Evolutionary conservation across 345 rosid species (phyloP), one percentile per base, ranked within the genome.

Genomic region (Citrus australasica): DNA sequence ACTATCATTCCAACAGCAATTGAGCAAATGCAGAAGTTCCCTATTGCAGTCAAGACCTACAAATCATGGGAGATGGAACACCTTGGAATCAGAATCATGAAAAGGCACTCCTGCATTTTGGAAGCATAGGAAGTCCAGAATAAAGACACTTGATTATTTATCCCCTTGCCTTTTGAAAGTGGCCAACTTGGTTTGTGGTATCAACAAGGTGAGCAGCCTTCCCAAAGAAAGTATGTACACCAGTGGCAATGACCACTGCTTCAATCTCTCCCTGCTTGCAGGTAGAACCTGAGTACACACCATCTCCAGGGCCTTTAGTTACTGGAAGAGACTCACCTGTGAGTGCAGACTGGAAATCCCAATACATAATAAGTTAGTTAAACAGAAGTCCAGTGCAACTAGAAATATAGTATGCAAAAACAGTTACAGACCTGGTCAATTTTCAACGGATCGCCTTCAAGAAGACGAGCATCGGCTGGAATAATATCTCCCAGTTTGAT

Each of bases 301-400:
- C 98, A 83, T 96, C 99, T 74, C 99, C 98, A 61, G 97, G 94
- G 78, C 93, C 90, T 89, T 96, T 94, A 11, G 99, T 93, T 51
- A 95, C 99, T 6, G 99, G 99, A 78, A 95, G 99, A 67, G 99
- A 95, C 84, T 95, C 99, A 2, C 99, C 99, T 3, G 98, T 95
- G 68, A 95, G 99, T 32, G 99, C 92, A 87, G 99, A 94, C 98
- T 94, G 87, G 84, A 79, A 70, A 84, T 61, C 60, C 62, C 76
- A 77, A 11, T 32, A 4, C 53, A 68, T 65, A 17, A 19, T 51
- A 60, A 10, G 78, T 71, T 55, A 81, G 72, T 65, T 66, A 76
- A 71, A 61, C 8, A 51, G 3, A 22, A 13, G n/a, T 74, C 35
- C 73, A 81, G 73, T 71, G 25, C 27, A 74, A 67, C 77, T 62